Evolutionary conservation across 495 filamentous ascomycete species (phyloP).

Genomic region (Neurospora sp.): DNA sequence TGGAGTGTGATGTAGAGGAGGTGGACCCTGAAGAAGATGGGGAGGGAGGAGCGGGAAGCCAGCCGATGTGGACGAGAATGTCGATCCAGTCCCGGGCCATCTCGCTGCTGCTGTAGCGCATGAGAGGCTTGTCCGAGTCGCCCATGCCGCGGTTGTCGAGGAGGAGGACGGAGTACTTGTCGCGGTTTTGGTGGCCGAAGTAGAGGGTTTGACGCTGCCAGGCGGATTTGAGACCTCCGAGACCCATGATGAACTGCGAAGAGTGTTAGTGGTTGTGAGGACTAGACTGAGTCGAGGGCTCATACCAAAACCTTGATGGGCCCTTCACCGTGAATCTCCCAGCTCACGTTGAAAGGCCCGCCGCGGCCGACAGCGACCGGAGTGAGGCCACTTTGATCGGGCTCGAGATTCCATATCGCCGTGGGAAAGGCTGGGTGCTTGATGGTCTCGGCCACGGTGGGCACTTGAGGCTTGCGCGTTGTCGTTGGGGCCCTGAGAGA

Average conservation of each 20-base stretch:
- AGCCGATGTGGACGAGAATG: slow-evolving; percentile 56
- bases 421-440: slow-evolving; percentile 37
- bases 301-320: slow-evolving; percentile 60
- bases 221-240: slow-evolving; percentile 48
- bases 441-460: slow-evolving; percentile 28
- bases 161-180: slow-evolving; percentile 58
- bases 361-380: slow-evolving; percentile 54
- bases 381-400: slow-evolving; percentile 45
- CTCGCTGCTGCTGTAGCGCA: slow-evolving; percentile 60
- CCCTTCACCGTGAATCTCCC: slow-evolving; percentile 71
- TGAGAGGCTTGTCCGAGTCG: slow-evolving; percentile 59
- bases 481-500: background rate
- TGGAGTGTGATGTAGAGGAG: background rate
- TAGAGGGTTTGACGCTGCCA: slow-evolving; percentile 72
- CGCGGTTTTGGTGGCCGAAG: slow-evolving; percentile 59
- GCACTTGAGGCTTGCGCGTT: slow-evolving; percentile 8
- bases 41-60: slow-evolving; percentile 36
- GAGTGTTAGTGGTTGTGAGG: slow-evolving; percentile 7
- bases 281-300: slow-evolving; percentile 12
- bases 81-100: slow-evolving; percentile 70
- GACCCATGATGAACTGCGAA: slow-evolving; percentile 51
- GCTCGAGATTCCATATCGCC: slow-evolving; percentile 52
- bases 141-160: slow-evolving; percentile 78
- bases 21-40: slow-evolving; percentile 3
- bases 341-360: slow-evolving; percentile 60